Conservation (phyloP, 2,329 filamentous ascomycete species). For the Lecanicillium sp. region DNA sequence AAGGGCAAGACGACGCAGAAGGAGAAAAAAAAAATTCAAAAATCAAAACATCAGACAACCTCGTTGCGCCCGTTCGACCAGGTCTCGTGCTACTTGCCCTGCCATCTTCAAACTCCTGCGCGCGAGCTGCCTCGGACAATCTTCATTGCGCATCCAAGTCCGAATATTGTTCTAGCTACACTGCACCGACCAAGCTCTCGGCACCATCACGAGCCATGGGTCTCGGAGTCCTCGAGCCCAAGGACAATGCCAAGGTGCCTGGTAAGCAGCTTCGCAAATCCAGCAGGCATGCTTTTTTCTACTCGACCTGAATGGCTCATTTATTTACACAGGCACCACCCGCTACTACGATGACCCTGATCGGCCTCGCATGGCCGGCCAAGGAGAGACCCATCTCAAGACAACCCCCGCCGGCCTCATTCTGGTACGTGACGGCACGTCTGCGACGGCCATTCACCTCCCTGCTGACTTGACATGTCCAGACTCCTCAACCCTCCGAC, state of each 20-base stretch:
- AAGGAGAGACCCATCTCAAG: slow-evolving; percentile 52
- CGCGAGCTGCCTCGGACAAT: background rate
- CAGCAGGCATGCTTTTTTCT: no score
- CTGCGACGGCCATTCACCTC: no score
- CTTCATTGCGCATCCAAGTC: background rate
- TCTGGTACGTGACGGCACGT: slow-evolving; percentile 46
- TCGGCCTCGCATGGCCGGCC: slow-evolving; percentile 35
- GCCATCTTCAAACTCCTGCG: background rate
- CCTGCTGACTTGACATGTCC: background rate
- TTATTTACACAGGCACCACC: slow-evolving; percentile 44
- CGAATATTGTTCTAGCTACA: background rate
- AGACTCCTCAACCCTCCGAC: slow-evolving; percentile 77
- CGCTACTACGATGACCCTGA: slow-evolving; percentile 58
- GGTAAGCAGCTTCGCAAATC: slow-evolving; percentile 43
- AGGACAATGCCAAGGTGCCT: slow-evolving; percentile 62
- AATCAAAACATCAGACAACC: no score
- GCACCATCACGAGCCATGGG: slow-evolving; percentile 27
- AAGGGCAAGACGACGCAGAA: background rate
- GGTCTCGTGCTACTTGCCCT: background rate
- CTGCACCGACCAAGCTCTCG: background rate
- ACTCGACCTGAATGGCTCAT: no score
- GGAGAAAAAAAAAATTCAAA: background rate
- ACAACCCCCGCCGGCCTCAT: slow-evolving; percentile 71
- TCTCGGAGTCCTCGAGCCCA: slow-evolving; percentile 68
- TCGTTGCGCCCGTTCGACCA: background rate